Evolutionary conservation across 1,284 basidiomycete genomes (phyloP).

Genomic region (Leccinum fuscescens): DNA sequence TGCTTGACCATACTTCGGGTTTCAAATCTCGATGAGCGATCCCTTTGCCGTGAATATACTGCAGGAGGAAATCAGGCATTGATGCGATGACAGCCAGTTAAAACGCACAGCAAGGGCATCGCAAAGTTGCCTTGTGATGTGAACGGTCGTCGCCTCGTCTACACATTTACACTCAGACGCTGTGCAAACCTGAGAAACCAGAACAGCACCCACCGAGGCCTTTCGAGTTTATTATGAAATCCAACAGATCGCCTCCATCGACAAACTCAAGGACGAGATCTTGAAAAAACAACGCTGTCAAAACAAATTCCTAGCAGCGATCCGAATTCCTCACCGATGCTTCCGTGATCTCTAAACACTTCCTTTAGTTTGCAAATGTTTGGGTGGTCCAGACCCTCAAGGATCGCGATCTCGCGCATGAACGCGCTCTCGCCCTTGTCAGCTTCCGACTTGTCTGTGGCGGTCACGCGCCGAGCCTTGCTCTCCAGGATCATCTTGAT

Average conservation of each 20-base stretch:
- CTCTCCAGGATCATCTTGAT: slow-evolving; percentile 72
- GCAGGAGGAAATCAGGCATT: slow-evolving; percentile 7
- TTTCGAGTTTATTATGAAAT: slow-evolving; percentile 61
- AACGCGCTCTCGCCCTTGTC: slow-evolving; percentile 41
- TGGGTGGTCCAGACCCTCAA: slow-evolving; percentile 70
- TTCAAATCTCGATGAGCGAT: slow-evolving; percentile 92
- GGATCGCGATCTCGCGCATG: slow-evolving; percentile 77
- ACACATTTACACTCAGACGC: slow-evolving; percentile 9
- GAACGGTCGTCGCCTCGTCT: slow-evolving; percentile 58
- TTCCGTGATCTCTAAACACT: slow-evolving; percentile 65
- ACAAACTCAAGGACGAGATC: slow-evolving; percentile 80
- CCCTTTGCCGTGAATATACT: slow-evolving; percentile 75
- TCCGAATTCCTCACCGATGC: slow-evolving; percentile 55
- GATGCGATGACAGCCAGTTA: not conserved
- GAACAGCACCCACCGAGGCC: slow-evolving; percentile 55
- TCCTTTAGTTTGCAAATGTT: slow-evolving; percentile 84
- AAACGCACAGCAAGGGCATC: slow-evolving; percentile 61
- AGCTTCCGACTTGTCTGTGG: slow-evolving; percentile 22
- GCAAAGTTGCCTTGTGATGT: slow-evolving; percentile 74
- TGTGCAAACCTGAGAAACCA: not conserved
- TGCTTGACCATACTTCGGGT: slow-evolving; percentile 60
- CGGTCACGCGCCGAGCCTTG: slow-evolving; percentile 40
- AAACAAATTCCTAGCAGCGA: not conserved
- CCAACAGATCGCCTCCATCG: slow-evolving; percentile 86
- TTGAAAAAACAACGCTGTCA: slow-evolving; percentile 26